These are phyloP conservation scores for Sporothrix protearum DNA, from an alignment of 2,329 filamentous ascomycete species.

Conservation along the genomic window DNA sequence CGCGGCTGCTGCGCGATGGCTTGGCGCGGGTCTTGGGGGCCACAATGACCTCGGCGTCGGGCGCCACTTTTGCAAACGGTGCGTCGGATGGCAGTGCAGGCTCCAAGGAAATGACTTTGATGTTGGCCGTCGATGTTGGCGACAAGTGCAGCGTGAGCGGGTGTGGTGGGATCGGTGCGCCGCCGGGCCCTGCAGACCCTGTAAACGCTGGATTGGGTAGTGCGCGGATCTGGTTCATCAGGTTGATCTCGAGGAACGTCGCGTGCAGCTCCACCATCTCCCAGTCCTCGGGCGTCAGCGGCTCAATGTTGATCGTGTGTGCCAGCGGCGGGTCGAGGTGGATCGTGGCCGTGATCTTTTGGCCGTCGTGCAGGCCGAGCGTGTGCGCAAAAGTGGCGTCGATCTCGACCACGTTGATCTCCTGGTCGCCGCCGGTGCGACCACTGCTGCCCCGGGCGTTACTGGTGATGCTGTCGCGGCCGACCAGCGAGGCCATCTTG, in stretches of 20 bases:
- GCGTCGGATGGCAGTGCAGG: slow-evolving; percentile 65
- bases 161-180: slow-evolving; percentile 53
- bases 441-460: slow-evolving; percentile 37
- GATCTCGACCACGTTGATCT: slow-evolving; percentile 74
- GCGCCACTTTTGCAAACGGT: slow-evolving; percentile 86
- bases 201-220: slow-evolving; percentile 76
- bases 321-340: slow-evolving; percentile 88
- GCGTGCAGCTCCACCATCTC: slow-evolving; percentile 98
- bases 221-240: slow-evolving; percentile 87
- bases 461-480: slow-evolving; percentile 51
- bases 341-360: slow-evolving; percentile 67
- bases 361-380: slow-evolving; percentile 73
- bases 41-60: slow-evolving; percentile 94
- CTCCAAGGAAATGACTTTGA: slow-evolving; percentile 77
- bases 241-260: slow-evolving; percentile 89
- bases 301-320: slow-evolving; percentile 95
- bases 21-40: slow-evolving; percentile 85
- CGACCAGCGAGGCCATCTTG: slow-evolving; percentile 67
- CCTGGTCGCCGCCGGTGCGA: slow-evolving; percentile 56
- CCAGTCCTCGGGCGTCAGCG: slow-evolving; percentile 92
- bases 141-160: slow-evolving; percentile 89
- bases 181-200: slow-evolving; percentile 44
- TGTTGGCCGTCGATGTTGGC: slow-evolving; percentile 90
- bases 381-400: slow-evolving; percentile 79
- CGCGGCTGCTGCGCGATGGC: slow-evolving; percentile 60